Evolutionary conservation across 306 rosid genomes (phyloP).

Genomic region (Mucuna pruriens): DNA sequence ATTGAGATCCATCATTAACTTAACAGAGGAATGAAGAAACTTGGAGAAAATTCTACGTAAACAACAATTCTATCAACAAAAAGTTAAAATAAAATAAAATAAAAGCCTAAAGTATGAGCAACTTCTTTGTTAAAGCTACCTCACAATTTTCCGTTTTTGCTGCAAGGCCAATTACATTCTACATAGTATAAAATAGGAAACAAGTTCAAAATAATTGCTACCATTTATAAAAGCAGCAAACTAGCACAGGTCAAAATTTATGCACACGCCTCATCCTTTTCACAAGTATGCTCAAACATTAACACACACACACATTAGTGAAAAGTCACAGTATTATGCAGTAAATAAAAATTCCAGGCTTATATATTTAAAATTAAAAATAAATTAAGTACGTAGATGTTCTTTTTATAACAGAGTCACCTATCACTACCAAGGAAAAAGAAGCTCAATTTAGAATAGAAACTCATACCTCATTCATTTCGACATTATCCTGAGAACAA

Average conservation of each 20-base stretch:
- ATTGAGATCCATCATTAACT: conserved; percentile 16
- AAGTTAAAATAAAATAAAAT: neutral
- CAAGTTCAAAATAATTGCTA: neutral
- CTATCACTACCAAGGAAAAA: neutral
- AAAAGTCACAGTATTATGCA: neutral
- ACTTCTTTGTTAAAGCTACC: conserved; percentile 29
- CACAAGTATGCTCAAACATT: neutral
- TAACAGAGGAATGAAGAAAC: neutral
- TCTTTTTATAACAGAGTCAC: neutral
- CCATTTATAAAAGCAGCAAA: neutral
- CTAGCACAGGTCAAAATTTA: neutral
- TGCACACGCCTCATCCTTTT: neutral
- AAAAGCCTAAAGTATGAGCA: neutral
- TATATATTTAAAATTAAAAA: neutral
- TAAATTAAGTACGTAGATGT: neutral
- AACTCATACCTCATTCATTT: neutral
- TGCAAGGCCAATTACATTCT: conserved; percentile 5
- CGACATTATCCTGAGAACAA: neutral
- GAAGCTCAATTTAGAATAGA: neutral
- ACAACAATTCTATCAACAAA: neutral
- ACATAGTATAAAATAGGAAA: conserved; percentile 11
- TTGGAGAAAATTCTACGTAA: neutral
- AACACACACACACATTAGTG: neutral
- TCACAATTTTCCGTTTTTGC: neutral
- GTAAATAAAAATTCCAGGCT: neutral